A percentile compares a stretch with the other conserved stretches of the same genome.
Conservation (phyloP, 2,329 filamentous ascomycete genomes). For the Alternaria gaisen region DNA sequence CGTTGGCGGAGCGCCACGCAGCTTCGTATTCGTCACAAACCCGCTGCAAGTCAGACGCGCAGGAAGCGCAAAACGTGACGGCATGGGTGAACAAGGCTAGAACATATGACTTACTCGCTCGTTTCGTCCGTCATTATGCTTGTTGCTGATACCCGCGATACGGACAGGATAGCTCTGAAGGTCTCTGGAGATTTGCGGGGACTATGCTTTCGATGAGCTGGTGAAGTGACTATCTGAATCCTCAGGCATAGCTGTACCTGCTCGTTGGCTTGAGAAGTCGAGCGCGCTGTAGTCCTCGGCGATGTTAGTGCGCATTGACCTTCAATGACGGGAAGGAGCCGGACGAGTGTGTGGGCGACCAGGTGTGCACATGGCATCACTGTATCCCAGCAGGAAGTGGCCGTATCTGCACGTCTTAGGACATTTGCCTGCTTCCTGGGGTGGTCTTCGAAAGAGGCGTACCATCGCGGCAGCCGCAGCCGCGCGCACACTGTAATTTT, state of each 20-base stretch:
- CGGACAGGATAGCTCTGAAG: not conserved
- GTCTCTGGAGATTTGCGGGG: not conserved
- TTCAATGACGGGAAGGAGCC: not conserved
- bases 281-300: not conserved
- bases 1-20: not conserved
- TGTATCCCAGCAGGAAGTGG: not conserved
- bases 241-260: not conserved
- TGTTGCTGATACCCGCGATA: not conserved
- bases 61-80: not conserved
- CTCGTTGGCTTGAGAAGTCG: not conserved
- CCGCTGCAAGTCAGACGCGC: constrained; percentile 12
- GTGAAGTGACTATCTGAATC: not conserved
- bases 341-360: not conserved
- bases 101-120: not conserved
- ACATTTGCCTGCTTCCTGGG: constrained; percentile 8
- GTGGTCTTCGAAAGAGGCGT: not conserved
- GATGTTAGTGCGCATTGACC: not conserved
- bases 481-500: not conserved
- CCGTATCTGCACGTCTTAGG: not conserved
- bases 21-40: constrained; percentile 4
- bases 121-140: not conserved
- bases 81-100: constrained; percentile 1
- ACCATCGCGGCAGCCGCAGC: not conserved
- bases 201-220: not conserved
- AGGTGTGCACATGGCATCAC: constrained; percentile 1